Conservation (phyloP, 352 stramenopile species). For the Globisporangium cederbergense region DNA sequence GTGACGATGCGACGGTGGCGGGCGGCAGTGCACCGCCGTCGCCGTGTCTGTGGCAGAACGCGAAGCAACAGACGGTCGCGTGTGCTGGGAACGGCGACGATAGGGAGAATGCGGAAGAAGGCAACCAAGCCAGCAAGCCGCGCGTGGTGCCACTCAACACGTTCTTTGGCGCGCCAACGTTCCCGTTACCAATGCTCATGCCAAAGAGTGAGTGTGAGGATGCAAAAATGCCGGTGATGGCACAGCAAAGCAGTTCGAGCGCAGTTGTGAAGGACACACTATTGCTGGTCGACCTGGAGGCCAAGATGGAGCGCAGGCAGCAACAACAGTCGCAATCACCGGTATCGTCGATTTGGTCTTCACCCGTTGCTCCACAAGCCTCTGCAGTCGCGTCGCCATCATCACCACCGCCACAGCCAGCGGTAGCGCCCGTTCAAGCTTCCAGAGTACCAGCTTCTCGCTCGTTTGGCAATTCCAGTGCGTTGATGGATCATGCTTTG, state of each 20-base stretch:
- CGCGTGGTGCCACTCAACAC: neutral
- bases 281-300: neutral
- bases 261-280: neutral
- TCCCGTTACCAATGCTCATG: no score
- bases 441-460: neutral
- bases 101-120: neutral
- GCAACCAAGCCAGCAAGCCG: neutral
- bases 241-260: neutral
- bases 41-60: conserved; percentile 26
- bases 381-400: neutral
- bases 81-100: neutral
- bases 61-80: neutral
- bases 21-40: conserved; percentile 26
- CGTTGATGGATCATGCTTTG: neutral
- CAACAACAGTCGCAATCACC: neutral
- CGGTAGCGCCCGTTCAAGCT: neutral
- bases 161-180: neutral
- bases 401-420: neutral
- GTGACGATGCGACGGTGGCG: conserved; percentile 33
- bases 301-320: neutral
- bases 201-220: neutral
- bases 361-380: neutral
- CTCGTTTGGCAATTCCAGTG: conserved; percentile 5
- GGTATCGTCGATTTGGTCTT: neutral
- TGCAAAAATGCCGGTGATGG: neutral